Conservation (phyloP, 2,329 filamentous ascomycete genomes). For the Penicillium sp. region DNA sequence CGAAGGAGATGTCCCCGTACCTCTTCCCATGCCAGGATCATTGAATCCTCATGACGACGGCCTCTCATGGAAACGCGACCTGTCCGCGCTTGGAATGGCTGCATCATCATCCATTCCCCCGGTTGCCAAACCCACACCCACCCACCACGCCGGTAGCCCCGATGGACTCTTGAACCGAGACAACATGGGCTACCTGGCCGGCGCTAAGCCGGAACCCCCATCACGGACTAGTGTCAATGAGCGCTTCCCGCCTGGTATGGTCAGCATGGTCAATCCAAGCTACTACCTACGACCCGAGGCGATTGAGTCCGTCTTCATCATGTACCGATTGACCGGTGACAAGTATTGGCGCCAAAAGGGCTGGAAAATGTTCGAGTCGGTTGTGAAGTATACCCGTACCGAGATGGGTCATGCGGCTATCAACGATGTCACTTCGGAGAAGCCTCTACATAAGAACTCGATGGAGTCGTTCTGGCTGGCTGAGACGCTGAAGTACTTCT, state of each 20-base stretch:
- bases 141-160: background rate
- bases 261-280: conserved; percentile 40
- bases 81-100: conserved; percentile 3
- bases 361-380: conserved; percentile 73
- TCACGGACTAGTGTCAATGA: conserved; percentile 36
- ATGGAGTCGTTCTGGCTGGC: conserved; percentile 78
- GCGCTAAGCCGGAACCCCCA: background rate
- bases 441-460: conserved; percentile 55
- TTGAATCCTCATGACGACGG: conserved; percentile 27
- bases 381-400: conserved; percentile 65
- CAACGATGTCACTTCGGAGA: conserved; percentile 64
- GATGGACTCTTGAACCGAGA: conserved; percentile 18
- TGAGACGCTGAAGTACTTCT: conserved; percentile 55
- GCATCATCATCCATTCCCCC: background rate
- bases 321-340: conserved; percentile 75
- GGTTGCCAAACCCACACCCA: conserved; percentile 7
- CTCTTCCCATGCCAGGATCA: conserved; percentile 29
- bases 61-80: conserved; percentile 21
- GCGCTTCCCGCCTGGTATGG: conserved; percentile 49
- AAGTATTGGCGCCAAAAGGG: conserved; percentile 68
- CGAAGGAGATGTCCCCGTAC: conserved; percentile 12
- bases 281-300: conserved; percentile 67
- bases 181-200: conserved; percentile 13
- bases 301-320: conserved; percentile 78
- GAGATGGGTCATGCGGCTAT: conserved; percentile 68